These are phyloP conservation scores for Xylaria sp. DNA, from an alignment of 495 filamentous ascomycete genomes.

Conservation along the genomic window DNA sequence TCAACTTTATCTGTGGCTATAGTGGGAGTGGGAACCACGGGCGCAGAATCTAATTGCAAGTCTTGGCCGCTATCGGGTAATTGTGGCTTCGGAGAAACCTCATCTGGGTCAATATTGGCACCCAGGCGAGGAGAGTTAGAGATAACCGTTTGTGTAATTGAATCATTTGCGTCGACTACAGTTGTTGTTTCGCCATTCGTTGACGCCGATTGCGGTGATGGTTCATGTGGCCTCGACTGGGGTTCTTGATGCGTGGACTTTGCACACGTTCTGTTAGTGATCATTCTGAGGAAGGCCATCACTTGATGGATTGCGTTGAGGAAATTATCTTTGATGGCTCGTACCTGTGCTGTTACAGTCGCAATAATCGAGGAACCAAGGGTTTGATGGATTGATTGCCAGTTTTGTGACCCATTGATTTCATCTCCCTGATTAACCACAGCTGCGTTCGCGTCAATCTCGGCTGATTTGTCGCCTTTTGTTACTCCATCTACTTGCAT, in stretches of 20 bases:
- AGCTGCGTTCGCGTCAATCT: constrained; percentile 9
- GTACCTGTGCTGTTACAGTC: constrained; percentile 37
- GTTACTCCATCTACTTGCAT: constrained; percentile 23
- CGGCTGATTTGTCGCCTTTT: constrained; percentile 10
- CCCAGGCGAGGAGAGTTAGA: neutral
- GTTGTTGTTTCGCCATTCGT: constrained; percentile 5
- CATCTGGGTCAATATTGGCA: neutral
- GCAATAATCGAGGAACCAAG: constrained; percentile 27
- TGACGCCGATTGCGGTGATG: constrained; percentile 17
- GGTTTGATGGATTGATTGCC: constrained; percentile 16
- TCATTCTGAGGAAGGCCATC: constrained; percentile 28
- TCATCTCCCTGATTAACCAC: constrained; percentile 10
- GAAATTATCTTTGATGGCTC: constrained; percentile 26
- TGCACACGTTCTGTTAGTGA: constrained; percentile 30
- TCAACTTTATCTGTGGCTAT: neutral
- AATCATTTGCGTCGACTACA: neutral
- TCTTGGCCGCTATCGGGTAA: neutral
- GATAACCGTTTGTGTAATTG: neutral
- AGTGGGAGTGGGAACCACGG: neutral
- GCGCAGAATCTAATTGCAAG: neutral
- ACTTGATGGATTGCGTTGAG: constrained; percentile 25
- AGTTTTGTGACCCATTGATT: neutral
- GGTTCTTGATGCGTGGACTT: constrained; percentile 28
- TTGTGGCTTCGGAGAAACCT: neutral
- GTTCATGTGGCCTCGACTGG: constrained; percentile 5